Evolutionary conservation across 352 stramenopile species (phyloP).

Genomic region (Globisporangium perplexum): DNA sequence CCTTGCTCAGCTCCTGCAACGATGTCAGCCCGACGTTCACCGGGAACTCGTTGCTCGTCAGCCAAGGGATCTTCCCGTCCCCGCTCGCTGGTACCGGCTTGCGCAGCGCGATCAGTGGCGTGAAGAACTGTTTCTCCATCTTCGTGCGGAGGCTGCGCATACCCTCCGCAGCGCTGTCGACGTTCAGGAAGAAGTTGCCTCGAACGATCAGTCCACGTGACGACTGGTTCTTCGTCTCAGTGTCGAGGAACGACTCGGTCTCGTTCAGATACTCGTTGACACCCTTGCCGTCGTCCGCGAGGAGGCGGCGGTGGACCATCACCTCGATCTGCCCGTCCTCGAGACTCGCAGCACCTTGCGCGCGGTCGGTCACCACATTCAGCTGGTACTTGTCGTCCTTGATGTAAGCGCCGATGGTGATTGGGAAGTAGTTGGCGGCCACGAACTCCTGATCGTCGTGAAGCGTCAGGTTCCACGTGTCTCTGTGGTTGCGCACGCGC

Average conservation of each 20-base stretch:
- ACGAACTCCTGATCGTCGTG: conserved; percentile 91
- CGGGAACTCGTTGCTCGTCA: conserved; percentile 74
- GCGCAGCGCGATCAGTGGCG: conserved; percentile 48
- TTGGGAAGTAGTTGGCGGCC: conserved; percentile 96
- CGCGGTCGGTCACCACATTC: conserved; percentile 89
- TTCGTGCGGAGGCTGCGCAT: conserved; percentile 50
- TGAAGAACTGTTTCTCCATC: conserved; percentile 70
- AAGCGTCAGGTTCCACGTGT: conserved; percentile 85
- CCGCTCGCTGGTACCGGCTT: conserved; percentile 22
- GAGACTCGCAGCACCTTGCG: conserved; percentile 91
- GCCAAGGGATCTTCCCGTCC: conserved; percentile 58
- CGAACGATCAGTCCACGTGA: conserved; percentile 64
- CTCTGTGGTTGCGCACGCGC: conserved; percentile 83
- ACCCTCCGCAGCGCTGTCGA: conserved; percentile 46
- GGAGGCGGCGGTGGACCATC: conserved; percentile 95
- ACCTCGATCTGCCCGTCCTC: conserved; percentile 91
- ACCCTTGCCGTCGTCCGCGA: conserved; percentile 92
- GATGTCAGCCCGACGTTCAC: conserved; percentile 93
- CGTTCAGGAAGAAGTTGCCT: conserved; percentile 64
- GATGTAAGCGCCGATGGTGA: conserved; percentile 94
- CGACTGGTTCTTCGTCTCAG: conserved; percentile 42
- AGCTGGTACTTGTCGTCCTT: conserved; percentile 84
- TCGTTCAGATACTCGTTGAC: conserved; percentile 92
- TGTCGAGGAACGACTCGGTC: conserved; percentile 81
- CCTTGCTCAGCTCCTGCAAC: conserved; percentile 67